A percentile compares a stretch with the other conserved stretches of the same genome.
These are phyloP conservation scores for Triangularia setosa DNA, from an alignment of 2,329 filamentous ascomycete genomes.

Conservation along the genomic window DNA sequence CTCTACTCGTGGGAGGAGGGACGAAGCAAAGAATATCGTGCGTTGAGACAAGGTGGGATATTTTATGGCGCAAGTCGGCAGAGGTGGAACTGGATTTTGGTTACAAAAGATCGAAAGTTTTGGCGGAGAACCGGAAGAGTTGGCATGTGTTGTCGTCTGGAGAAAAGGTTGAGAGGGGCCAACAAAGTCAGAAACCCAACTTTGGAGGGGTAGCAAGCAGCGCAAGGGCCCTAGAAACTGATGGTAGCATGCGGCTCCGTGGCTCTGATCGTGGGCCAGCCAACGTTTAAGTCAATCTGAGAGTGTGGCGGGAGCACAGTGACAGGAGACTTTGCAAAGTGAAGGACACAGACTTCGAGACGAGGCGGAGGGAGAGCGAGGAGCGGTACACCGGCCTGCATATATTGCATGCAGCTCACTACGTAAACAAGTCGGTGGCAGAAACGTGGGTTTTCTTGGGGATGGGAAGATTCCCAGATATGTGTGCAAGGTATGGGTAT, in stretches of 20 bases:
- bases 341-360: background rate
- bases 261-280: background rate
- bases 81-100: background rate
- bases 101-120: background rate
- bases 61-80: background rate
- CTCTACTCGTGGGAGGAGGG: background rate
- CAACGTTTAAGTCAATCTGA: background rate
- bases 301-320: background rate
- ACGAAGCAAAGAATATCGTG: background rate
- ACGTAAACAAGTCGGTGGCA: background rate
- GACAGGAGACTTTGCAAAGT: background rate
- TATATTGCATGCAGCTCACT: background rate
- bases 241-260: background rate
- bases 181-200: background rate
- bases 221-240: background rate
- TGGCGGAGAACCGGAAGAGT: background rate
- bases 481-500: too few relatives aligned
- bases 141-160: background rate
- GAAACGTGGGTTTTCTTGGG: background rate
- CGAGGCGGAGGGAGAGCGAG: background rate
- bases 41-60: background rate
- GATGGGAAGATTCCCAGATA: background rate
- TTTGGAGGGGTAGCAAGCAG: background rate
- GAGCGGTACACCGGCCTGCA: background rate
- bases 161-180: background rate